Evolutionary conservation across 805 yeast genomes (phyloP).

Genomic region (Hanseniaspora pseudoguilliermondii): DNA sequence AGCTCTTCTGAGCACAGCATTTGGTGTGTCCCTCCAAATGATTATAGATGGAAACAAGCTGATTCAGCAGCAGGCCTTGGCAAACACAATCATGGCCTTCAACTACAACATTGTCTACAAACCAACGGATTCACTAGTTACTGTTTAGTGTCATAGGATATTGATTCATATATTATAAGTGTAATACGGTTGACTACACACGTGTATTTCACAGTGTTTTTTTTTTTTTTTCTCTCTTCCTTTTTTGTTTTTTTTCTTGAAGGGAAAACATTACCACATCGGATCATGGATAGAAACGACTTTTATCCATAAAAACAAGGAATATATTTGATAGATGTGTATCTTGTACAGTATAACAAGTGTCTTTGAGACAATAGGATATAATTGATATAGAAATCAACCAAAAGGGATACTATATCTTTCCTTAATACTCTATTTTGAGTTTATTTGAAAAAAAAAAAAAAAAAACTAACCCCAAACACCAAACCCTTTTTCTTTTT

Average conservation of each 20-base stretch:
- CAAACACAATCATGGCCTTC: conserved; percentile 39
- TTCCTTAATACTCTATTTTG: not conserved
- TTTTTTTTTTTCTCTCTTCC: not conserved
- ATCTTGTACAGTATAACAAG: too few relatives aligned
- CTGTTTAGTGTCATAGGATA: not conserved
- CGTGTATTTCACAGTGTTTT: not conserved
- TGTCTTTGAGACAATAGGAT: too few relatives aligned
- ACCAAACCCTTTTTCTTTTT: not conserved
- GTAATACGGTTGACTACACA: not conserved
- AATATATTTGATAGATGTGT: too few relatives aligned
- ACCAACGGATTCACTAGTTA: conserved; percentile 41
- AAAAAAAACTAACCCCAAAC: not conserved
- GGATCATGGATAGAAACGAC: not conserved
- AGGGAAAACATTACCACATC: not conserved
- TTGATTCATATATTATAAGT: not conserved
- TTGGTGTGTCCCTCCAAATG: conserved; percentile 49
- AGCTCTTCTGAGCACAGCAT: conserved; percentile 56
- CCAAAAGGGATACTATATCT: too few relatives aligned
- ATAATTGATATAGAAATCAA: not conserved
- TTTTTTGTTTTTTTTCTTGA: not conserved
- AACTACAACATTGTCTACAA: conserved; percentile 54
- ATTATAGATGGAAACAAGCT: conserved; percentile 41
- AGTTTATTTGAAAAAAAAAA: not conserved
- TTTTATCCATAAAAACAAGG: not conserved
- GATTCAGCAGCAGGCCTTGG: conserved; percentile 26